These are phyloP conservation scores for Metarhizium album DNA, from an alignment of 2,329 filamentous ascomycete genomes.

Conservation along the genomic window DNA sequence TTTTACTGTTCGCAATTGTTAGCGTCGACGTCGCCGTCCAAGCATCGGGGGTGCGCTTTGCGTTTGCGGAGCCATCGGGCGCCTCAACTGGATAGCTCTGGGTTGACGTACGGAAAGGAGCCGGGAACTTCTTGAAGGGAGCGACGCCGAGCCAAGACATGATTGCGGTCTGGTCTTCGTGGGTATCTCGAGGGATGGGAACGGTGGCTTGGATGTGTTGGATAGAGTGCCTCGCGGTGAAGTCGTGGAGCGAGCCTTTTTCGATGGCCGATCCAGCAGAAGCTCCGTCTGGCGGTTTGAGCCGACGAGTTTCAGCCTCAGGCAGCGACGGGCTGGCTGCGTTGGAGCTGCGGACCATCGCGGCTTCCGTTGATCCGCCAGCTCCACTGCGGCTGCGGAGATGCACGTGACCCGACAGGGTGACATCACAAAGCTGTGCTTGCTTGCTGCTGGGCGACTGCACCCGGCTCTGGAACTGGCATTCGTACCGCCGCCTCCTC, in stretches of 20 bases:
- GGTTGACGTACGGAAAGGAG: conserved; percentile 61
- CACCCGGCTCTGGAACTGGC: not conserved
- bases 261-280: conserved; percentile 18
- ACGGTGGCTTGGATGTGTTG: conserved; percentile 13
- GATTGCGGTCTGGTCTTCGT: conserved; percentile 36
- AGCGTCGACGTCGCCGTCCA: too few relatives aligned
- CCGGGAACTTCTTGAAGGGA: conserved; percentile 68
- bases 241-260: conserved; percentile 31
- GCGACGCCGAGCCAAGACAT: conserved; percentile 63
- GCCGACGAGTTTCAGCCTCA: conserved; percentile 19
- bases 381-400: too few relatives aligned
- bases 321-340: not conserved
- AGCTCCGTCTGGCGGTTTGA: conserved; percentile 21
- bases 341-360: not conserved
- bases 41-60: conserved; percentile 1
- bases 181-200: conserved; percentile 23
- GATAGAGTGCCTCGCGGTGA: conserved; percentile 7
- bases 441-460: not conserved
- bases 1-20: conserved; percentile 49
- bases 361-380: not conserved
- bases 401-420: not conserved
- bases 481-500: not conserved
- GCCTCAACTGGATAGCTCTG: conserved; percentile 7
- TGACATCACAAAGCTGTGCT: conserved; percentile 14
- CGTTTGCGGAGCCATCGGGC: not conserved